Base-by-base conservation (phyloP, 345 rosid genomes). In the Eutrema heterophyllum region DNA sequence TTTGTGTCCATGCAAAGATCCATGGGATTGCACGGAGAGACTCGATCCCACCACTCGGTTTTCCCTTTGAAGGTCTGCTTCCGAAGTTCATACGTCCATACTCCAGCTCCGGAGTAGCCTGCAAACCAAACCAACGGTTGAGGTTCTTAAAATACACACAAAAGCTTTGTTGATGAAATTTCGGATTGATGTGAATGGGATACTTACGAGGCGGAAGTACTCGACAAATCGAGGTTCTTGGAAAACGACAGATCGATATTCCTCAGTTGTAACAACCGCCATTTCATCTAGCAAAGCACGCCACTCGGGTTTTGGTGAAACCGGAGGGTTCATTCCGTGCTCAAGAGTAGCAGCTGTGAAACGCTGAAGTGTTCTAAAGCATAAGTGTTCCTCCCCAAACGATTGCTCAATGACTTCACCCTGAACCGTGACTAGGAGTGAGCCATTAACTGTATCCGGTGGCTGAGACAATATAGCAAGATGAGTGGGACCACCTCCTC, bases 1-100 rank as follows among this genome's bases (percentile, higher is more conserved):
- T 95, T 69, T 95, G 99, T 0, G 99, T 92, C 99, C 99, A 95
- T 5, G 99, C 99, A 86, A 95, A 95, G 71, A 95, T 90, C 99
- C 99, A 95, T 21, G 99, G 99, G 76, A 95, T 95, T 45, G 99
- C 99, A 64, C 99, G 89, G 7, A 95, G 96, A 57, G 97, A 86
- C 78, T 90, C 98, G 3, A 95, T 95, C 41, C 99, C 99, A 29
- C 98, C 97, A 44, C 97, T 92, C 15, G 97, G 97, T 80, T 90
- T 92, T 79, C 97, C 60, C 86, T 92, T 96, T 26, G 99, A 88
- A 41, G 99, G 98, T 63, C 98, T 87, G 55, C 99, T 96, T 67
- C 99, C 99, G 10, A 96, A 92, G 84, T 96, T 96, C 97, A 96
- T 90, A 73, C 97, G 85, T 49, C 99, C 99, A 61, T 92, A 92